Percentiles rank a stretch among this genome's conserved stretches.
These are phyloP conservation scores for Gracilaria domingensis DNA, from an alignment of 23 red algal genomes.

Conservation along the genomic window DNA sequence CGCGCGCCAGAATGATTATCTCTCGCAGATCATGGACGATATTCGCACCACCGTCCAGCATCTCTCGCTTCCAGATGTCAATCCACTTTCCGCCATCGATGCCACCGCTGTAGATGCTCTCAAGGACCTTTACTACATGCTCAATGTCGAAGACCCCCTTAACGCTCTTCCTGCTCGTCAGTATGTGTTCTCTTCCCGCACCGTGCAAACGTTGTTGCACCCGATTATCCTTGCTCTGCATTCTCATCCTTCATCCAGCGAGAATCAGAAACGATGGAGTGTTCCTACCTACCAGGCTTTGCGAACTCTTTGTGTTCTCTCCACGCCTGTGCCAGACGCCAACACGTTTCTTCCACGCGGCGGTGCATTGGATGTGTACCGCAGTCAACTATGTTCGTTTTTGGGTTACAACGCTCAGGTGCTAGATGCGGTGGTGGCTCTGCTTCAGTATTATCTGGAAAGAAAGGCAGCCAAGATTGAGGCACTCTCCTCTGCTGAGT, in stretches of 20 bases:
- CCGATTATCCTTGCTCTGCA: constrained; percentile 39
- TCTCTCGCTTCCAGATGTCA: constrained; percentile 39
- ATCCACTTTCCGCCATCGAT: constrained; percentile 51
- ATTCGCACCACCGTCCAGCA: constrained; percentile 57
- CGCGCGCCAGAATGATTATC: background rate
- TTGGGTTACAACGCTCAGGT: constrained; percentile 17
- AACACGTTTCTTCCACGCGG: constrained; percentile 37
- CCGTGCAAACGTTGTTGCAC: constrained; percentile 7
- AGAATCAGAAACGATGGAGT: constrained; percentile 62
- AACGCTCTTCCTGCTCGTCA: constrained; percentile 56
- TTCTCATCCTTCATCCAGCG: constrained; percentile 8
- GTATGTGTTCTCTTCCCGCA: constrained; percentile 8
- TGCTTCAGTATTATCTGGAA: constrained; percentile 72
- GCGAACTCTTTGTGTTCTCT: constrained; percentile 50
- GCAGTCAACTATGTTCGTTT: background rate
- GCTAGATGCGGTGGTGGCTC: constrained; percentile 19
- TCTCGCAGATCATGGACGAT: constrained; percentile 55
- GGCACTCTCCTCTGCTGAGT: constrained; percentile 34
- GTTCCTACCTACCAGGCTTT: constrained; percentile 56
- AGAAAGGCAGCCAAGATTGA: constrained; percentile 47
- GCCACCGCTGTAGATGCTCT: constrained; percentile 44
- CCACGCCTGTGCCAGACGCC: constrained; percentile 31
- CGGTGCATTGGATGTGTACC: constrained; percentile 27
- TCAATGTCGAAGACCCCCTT: constrained; percentile 62
- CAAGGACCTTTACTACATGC: constrained; percentile 64